Conservation (phyloP, 768 basidiomycete species). For the Clitopilus passeckerianus region DNA sequence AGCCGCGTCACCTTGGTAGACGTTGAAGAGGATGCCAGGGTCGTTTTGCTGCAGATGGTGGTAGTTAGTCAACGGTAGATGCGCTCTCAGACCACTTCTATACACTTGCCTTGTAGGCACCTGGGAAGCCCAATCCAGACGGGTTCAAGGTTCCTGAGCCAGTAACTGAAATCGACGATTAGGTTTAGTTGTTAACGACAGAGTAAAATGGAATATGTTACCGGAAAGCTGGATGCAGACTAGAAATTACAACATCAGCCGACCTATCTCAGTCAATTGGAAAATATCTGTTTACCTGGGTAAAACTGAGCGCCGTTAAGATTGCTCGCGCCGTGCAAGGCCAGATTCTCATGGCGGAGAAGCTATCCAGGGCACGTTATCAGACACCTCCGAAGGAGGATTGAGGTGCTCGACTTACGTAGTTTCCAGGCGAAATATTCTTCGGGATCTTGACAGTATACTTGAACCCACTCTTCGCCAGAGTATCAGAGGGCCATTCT, state of each 20-base stretch:
- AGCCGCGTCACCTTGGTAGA: constrained; percentile 4
- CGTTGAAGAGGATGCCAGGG: constrained; percentile 4
- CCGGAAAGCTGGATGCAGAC: constrained; percentile 30
- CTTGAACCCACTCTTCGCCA: constrained; percentile 26
- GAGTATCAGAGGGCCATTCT: constrained; percentile 30
- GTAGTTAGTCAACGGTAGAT: neutral
- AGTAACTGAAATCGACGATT: constrained; percentile 15
- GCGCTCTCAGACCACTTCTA: neutral
- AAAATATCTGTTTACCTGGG: constrained; percentile 14
- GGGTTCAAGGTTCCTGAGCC: constrained; percentile 28
- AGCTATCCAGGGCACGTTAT: constrained; percentile 13
- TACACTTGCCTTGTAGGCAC: constrained; percentile 22
- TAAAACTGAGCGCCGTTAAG: constrained; percentile 32
- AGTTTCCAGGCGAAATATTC: constrained; percentile 28
- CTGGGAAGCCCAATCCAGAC: constrained; percentile 31
- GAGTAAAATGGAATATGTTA: neutral
- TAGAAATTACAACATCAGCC: constrained; percentile 1
- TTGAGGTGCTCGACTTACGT: constrained; percentile 16
- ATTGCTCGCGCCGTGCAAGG: constrained; percentile 27
- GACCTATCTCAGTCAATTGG: neutral
- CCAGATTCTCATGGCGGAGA: constrained; percentile 32
- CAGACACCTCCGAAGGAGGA: neutral
- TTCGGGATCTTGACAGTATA: constrained; percentile 29
- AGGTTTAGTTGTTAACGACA: neutral
- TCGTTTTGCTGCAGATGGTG: neutral